Evolutionary conservation across 345 rosid genomes (phyloP).

Genomic region (Viola odorata): DNA sequence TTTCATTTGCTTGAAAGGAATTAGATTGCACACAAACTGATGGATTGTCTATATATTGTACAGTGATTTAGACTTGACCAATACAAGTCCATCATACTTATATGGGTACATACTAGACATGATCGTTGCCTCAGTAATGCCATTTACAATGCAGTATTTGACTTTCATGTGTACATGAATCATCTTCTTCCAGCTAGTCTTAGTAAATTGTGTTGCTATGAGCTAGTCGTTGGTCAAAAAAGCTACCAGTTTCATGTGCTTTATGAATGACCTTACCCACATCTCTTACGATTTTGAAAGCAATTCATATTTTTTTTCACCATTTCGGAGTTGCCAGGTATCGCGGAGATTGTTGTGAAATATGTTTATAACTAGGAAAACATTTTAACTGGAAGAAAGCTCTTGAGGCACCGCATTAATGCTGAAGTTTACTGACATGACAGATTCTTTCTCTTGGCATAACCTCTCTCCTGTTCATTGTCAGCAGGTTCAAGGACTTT

Average conservation of each 20-base stretch:
- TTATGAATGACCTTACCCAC: background rate
- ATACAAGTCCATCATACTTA: background rate
- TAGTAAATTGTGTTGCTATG: background rate
- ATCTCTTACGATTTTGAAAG: background rate
- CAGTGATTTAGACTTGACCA: background rate
- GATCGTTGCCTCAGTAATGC: no score
- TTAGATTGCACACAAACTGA: background rate
- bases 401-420: background rate
- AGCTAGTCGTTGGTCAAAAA: background rate
- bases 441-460: background rate
- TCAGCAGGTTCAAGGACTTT: conserved; percentile 72
- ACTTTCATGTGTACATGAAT: no score
- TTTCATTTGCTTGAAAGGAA: background rate
- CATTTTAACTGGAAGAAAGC: background rate
- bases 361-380: background rate
- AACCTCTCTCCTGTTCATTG: conserved; percentile 4
- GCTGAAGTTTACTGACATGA: background rate
- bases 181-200: background rate
- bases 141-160: background rate
- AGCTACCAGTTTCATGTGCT: background rate
- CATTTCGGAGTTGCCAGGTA: background rate
- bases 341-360: background rate
- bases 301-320: background rate
- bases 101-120: background rate
- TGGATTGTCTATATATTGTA: background rate